Conservation (phyloP, 805 yeast species). For the Cyberlindnera saturnus region DNA sequence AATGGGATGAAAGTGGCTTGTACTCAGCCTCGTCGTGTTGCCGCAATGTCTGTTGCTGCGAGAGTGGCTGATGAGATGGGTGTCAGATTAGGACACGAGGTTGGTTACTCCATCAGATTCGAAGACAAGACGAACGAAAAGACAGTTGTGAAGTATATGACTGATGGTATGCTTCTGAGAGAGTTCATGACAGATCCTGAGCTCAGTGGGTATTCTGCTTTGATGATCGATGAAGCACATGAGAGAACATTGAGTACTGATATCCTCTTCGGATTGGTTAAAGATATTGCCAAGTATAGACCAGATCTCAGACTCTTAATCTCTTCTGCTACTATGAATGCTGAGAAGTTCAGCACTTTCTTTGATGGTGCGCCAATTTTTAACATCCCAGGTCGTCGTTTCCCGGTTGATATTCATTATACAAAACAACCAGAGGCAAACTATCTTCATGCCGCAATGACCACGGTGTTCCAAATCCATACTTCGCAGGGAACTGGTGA, state of each 20-base stretch:
- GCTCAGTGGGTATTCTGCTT: conserved; percentile 61
- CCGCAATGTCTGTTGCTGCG: conserved; percentile 85
- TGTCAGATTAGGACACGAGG: conserved; percentile 72
- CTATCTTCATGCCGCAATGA: conserved; percentile 82
- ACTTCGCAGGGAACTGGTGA: conserved; percentile 70
- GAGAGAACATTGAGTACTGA: conserved; percentile 95
- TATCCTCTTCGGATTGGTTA: conserved; percentile 69
- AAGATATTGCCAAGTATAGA: conserved; percentile 57
- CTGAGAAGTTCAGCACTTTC: conserved; percentile 76
- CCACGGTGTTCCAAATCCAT: conserved; percentile 85
- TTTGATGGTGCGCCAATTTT: conserved; percentile 83
- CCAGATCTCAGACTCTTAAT: conserved; percentile 70
- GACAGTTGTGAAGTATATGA: conserved; percentile 81
- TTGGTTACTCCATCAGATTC: conserved; percentile 85
- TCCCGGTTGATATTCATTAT: conserved; percentile 81
- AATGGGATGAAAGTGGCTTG: conserved; percentile 65
- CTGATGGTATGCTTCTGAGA: conserved; percentile 91
- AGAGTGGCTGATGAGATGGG: conserved; percentile 91
- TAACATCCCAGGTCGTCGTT: conserved; percentile 89
- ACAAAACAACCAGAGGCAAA: conserved; percentile 86
- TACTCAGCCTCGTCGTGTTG: conserved; percentile 94
- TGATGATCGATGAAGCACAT: conserved; percentile 96
- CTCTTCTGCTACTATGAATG: conserved; percentile 94
- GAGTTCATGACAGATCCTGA: conserved; percentile 79
- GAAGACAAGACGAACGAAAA: conserved; percentile 65